phyloP scores from a whole-genome alignment of 2,329 filamentous ascomycete genomes.

The Cercospora sojina region DNA sequence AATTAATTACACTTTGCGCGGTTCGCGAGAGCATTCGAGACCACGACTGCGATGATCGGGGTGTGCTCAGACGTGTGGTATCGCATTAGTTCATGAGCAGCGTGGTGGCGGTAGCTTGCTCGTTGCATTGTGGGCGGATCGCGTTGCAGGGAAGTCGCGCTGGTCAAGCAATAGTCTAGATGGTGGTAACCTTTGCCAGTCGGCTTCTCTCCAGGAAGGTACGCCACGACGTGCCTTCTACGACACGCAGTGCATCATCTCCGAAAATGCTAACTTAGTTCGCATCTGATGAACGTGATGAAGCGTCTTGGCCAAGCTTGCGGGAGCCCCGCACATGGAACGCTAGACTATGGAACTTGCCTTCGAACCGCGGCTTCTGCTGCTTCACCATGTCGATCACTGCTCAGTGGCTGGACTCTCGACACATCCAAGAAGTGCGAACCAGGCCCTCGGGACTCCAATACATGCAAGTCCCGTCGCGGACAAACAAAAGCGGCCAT shows the following conservation, averaged over 20 bases:
- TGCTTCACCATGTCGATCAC: neutral
- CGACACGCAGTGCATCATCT: neutral
- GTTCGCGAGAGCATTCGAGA: neutral
- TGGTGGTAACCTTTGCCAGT: neutral
- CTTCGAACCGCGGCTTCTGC: neutral
- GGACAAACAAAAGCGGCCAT: neutral
- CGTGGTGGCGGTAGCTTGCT: neutral
- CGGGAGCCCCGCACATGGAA: neutral
- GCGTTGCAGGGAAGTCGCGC: neutral
- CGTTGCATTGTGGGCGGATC: neutral
- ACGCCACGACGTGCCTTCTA: too few relatives aligned
- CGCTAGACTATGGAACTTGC: neutral
- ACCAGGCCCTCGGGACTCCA: neutral
- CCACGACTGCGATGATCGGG: neutral
- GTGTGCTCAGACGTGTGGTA: neutral
- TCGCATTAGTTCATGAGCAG: neutral
- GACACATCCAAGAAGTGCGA: neutral
- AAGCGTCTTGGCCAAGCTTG: neutral
- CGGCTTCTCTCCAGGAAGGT: neutral
- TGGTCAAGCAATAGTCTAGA: neutral
- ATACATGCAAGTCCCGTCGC: neutral
- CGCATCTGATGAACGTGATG: neutral
- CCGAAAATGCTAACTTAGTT: neutral
- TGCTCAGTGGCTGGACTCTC: neutral
- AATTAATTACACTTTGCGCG: constrained; percentile 3